Evolutionary conservation across 148 eudicot genomes (phyloP).

Genomic region (Fagopyrum homotropicum): DNA sequence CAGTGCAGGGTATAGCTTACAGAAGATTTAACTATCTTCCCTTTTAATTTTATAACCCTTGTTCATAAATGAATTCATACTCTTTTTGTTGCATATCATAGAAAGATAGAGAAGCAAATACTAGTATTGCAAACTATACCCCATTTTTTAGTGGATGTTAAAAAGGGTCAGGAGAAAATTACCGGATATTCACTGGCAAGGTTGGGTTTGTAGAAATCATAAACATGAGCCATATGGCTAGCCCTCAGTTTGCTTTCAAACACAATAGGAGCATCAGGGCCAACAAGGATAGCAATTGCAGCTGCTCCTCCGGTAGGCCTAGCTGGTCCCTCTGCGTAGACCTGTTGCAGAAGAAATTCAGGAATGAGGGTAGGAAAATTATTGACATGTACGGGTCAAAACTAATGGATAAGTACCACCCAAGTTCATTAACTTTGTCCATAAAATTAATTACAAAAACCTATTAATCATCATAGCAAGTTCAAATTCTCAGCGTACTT

Average conservation of each 20-base stretch:
- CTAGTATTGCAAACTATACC: neutral
- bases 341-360: conserved; percentile 35
- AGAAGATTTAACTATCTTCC: neutral
- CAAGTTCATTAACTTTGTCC: neutral
- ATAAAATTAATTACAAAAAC: neutral
- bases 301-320: conserved; percentile 99
- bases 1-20: neutral
- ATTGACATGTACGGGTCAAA: neutral
- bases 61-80: neutral
- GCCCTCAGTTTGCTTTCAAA: conserved; percentile 94
- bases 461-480: neutral
- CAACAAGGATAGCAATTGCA: conserved; percentile 94
- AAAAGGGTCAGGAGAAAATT: conserved; percentile 18
- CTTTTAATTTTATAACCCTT: neutral
- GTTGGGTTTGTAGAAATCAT: conserved; percentile 96
- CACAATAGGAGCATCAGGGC: conserved; percentile 85
- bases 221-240: conserved; percentile 92
- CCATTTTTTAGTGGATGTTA: neutral
- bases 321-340: conserved; percentile 97
- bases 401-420: neutral
- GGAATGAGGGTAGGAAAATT: neutral
- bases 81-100: neutral
- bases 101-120: neutral
- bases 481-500: neutral
- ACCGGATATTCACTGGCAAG: conserved; percentile 99